These are phyloP conservation scores for Hyphopichia burtonii DNA, from an alignment of 1,139 yeast genomes.

Conservation along the genomic window DNA sequence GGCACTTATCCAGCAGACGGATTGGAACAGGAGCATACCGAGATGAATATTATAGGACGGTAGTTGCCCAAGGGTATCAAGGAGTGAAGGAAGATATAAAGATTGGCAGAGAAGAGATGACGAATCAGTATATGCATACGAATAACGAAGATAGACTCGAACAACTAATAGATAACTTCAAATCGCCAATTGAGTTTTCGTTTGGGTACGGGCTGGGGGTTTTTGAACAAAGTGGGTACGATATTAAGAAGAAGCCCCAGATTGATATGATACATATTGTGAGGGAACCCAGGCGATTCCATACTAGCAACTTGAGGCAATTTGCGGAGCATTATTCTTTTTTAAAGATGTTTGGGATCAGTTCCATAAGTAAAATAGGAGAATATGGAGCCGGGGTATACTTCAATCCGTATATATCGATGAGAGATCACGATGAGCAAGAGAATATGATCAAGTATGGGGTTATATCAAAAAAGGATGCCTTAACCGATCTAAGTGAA, in stretches of 20 bases:
- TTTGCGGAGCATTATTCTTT: conserved; percentile 76
- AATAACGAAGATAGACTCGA: conserved; percentile 47
- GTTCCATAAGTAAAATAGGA: conserved; percentile 58
- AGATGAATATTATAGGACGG: background rate
- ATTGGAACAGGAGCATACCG: background rate
- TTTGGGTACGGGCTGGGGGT: conserved; percentile 98
- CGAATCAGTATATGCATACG: conserved; percentile 53
- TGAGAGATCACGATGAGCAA: conserved; percentile 47
- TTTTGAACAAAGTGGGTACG: conserved; percentile 68
- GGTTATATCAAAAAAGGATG: conserved; percentile 60
- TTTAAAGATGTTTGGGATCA: conserved; percentile 59
- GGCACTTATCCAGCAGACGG: background rate
- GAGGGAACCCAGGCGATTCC: conserved; percentile 72
- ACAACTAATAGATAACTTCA: conserved; percentile 53
- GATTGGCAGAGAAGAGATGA: background rate
- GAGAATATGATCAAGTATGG: conserved; percentile 77
- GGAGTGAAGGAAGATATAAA: background rate
- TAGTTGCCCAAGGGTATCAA: background rate
- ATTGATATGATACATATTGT: conserved; percentile 89
- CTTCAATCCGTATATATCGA: conserved; percentile 82
- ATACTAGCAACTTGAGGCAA: conserved; percentile 62
- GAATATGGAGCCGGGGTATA: conserved; percentile 88
- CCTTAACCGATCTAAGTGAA: conserved; percentile 66
- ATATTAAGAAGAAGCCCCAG: conserved; percentile 51
- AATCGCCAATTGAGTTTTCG: conserved; percentile 69